Percentiles rank a stretch among this genome's conserved stretches.
phyloP scores from a whole-genome alignment of 306 rosid species.

The Vachellia collinsii region DNA sequence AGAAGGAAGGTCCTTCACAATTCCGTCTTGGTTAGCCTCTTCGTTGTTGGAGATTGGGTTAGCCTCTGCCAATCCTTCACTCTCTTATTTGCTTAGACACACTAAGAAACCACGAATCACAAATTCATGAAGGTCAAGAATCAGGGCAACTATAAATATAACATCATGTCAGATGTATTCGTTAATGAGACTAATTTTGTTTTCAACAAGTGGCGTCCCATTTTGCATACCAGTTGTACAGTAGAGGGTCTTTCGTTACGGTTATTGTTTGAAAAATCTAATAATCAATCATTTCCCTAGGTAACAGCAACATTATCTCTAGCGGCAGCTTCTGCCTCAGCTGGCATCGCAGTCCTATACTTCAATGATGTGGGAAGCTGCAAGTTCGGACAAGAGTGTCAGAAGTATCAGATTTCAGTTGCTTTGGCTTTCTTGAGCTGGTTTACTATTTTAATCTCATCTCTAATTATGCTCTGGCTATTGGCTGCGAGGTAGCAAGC shows the following conservation, averaged over 20 bases:
- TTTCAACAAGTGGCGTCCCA: neutral
- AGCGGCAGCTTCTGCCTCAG: slow-evolving; percentile 91
- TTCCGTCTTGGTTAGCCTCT: slow-evolving; percentile 83
- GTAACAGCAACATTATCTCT: slow-evolving; percentile 85
- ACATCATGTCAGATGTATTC: too few relatives aligned
- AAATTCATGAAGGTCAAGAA: neutral
- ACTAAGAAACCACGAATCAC: neutral
- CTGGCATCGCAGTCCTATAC: slow-evolving; percentile 73
- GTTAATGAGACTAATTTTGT: too few relatives aligned
- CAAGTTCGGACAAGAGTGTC: slow-evolving; percentile 58
- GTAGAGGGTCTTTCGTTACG: neutral
- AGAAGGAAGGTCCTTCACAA: slow-evolving; percentile 78
- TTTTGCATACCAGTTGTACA: neutral
- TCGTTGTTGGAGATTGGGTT: slow-evolving; percentile 95
- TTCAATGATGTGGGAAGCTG: slow-evolving; percentile 71
- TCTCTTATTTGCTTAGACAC: slow-evolving; percentile 11
- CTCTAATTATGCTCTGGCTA: slow-evolving; percentile 89
- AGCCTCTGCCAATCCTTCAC: slow-evolving; percentile 49
- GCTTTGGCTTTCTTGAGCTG: slow-evolving; percentile 83
- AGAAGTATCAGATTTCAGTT: slow-evolving; percentile 77
- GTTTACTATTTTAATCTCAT: slow-evolving; percentile 72
- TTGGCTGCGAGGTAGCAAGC: slow-evolving; percentile 71
- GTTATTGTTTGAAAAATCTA: slow-evolving; percentile 16
- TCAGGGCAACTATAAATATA: neutral
- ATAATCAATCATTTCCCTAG: slow-evolving; percentile 39